Conservation (phyloP, 345 rosid species). For the Eucalyptus albens region DNA sequence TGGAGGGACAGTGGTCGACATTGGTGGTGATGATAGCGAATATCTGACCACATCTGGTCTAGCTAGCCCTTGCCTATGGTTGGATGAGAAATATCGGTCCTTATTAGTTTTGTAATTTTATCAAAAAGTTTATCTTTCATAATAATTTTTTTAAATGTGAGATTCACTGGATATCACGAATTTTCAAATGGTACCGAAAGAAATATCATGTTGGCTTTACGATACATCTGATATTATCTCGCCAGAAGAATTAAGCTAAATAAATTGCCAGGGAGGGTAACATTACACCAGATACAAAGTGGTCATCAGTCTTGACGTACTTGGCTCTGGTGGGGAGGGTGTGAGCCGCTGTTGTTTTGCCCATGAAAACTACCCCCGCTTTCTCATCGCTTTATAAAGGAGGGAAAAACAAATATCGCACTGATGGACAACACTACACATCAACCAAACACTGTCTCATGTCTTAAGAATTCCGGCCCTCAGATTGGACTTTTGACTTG, state of each 20-base stretch:
- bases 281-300: neutral
- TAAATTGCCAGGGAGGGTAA: neutral
- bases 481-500: constrained; percentile 95
- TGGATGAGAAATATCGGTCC: neutral
- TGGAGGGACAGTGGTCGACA: neutral
- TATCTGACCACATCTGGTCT: neutral
- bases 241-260: neutral
- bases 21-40: neutral
- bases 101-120: neutral
- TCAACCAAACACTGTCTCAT: constrained; percentile 34
- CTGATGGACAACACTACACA: constrained; percentile 63
- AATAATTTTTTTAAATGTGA: neutral
- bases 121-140: accelerated
- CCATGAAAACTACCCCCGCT: neutral
- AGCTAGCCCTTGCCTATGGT: neutral
- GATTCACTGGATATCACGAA: neutral
- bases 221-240: no score
- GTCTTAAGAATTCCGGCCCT: constrained; percentile 87
- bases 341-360: neutral
- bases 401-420: constrained; percentile 15
- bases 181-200: neutral
- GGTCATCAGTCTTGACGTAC: neutral
- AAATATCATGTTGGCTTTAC: neutral
- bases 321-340: neutral
- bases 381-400: neutral